Percentiles rank a stretch among this genome's conserved stretches.
Evolutionary conservation across 208 protist genomes (phyloP).

Genomic region (Trypanosoma scelopori): DNA sequence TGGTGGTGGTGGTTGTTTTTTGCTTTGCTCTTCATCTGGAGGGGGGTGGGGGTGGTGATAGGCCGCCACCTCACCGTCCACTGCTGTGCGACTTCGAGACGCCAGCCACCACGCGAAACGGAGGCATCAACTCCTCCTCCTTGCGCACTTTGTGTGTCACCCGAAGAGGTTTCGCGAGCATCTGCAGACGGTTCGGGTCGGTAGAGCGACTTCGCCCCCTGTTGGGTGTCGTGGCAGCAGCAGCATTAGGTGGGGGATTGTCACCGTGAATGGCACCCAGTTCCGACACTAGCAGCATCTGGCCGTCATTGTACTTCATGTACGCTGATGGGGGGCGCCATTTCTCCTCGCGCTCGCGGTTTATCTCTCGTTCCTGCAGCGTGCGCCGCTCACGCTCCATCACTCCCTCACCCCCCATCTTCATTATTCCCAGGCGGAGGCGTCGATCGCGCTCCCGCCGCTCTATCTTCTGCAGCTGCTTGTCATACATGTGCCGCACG

Average conservation of each 20-base stretch:
- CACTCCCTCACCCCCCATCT: constrained; percentile 18
- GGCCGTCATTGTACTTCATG: constrained; percentile 49
- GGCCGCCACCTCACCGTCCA: constrained; percentile 13
- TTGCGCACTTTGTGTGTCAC: constrained; percentile 39
- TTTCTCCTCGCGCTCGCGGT: constrained; percentile 32
- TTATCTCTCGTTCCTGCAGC: constrained; percentile 10
- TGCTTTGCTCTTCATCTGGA: too few species aligned
- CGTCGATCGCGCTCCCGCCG: constrained; percentile 39
- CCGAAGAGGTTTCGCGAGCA: constrained; percentile 49
- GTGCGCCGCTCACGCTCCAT: not conserved
- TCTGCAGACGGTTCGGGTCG: constrained; percentile 35
- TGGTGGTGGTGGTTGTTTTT: too few species aligned
- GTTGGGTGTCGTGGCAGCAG: not conserved
- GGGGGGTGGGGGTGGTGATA: too few species aligned
- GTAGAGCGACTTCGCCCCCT: not conserved
- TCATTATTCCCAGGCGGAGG: constrained; percentile 36
- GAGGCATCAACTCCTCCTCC: constrained; percentile 37
- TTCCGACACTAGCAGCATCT: constrained; percentile 53
- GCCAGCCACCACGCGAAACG: constrained; percentile 61
- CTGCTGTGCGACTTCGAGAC: not conserved
- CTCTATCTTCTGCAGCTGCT: constrained; percentile 44
- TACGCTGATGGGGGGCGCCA: constrained; percentile 62
- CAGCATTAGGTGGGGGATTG: not conserved
- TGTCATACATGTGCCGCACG: constrained; percentile 67
- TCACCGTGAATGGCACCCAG: constrained; percentile 15